These are phyloP conservation scores for Kluyveromyces nonfermentans DNA, from an alignment of 805 yeast species.

Conservation along the genomic window DNA sequence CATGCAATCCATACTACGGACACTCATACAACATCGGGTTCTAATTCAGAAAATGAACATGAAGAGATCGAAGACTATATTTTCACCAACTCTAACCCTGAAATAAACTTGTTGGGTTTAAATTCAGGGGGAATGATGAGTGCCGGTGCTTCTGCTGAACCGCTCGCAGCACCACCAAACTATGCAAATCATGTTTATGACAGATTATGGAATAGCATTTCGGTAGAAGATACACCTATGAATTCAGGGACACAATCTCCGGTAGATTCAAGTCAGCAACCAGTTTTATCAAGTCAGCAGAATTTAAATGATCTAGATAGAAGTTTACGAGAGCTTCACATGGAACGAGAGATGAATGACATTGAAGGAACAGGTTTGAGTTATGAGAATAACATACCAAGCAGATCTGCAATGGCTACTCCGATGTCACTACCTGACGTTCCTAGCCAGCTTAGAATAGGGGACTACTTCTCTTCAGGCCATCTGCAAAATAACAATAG, in stretches of 20 bases:
- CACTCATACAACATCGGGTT: conserved; percentile 9
- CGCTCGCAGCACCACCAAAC: conserved; percentile 70
- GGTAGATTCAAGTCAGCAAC: conserved; percentile 14
- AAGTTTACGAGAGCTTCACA: conserved; percentile 11
- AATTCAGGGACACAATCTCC: conserved; percentile 28
- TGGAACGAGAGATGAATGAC: conserved; percentile 11
- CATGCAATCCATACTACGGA: conserved; percentile 8
- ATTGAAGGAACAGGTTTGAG: not conserved
- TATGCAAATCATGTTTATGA: conserved; percentile 79
- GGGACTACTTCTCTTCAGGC: conserved; percentile 17
- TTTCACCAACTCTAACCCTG: conserved; percentile 31
- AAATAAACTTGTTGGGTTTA: conserved; percentile 16
- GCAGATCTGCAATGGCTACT: not conserved
- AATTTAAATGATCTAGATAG: conserved; percentile 28
- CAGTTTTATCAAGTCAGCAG: conserved; percentile 15
- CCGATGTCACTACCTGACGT: conserved; percentile 3
- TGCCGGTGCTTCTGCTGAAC: conserved; percentile 11
- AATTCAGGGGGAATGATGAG: conserved; percentile 1
- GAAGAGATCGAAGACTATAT: conserved; percentile 31
- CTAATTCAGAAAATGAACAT: conserved; percentile 15
- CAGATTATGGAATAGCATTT: conserved; percentile 59
- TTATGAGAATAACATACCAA: not conserved
- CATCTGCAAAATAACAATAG: conserved; percentile 14
- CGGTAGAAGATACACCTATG: conserved; percentile 26
- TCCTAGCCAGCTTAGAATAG: conserved; percentile 3